A percentile compares a stretch with the other conserved stretches of the same genome.
Evolutionary conservation across 106 monocot species (phyloP).

Genomic region (Cymbidium sinense): DNA sequence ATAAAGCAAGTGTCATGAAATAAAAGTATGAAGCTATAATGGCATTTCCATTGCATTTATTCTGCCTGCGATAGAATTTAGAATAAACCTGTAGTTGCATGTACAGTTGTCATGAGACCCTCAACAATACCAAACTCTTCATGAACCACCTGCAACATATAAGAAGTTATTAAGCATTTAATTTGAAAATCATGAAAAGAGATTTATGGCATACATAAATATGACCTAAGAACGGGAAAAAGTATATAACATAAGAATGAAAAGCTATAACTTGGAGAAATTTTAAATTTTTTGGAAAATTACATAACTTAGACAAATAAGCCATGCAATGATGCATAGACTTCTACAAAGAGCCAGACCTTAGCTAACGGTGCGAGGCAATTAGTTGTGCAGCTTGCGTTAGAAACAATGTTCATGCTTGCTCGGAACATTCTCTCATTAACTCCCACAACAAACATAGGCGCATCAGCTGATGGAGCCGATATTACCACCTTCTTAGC

Average conservation of each 20-base stretch:
- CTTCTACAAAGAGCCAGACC: conserved; percentile 24
- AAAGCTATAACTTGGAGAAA: background rate
- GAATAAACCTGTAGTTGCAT: conserved; percentile 86
- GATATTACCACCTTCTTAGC: conserved; percentile 98
- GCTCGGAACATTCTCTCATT: conserved; percentile 74
- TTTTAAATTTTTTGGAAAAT: background rate
- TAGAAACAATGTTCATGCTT: conserved; percentile 88
- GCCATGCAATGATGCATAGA: too few species aligned
- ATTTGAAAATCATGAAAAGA: background rate
- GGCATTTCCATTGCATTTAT: too few species aligned
- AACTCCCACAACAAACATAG: conserved; percentile 98
- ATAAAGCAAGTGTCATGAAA: conserved; percentile 1
- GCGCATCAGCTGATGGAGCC: conserved; percentile 96
- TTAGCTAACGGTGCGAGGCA: conserved; percentile 97
- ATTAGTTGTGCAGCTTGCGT: conserved; percentile 97
- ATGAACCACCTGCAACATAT: conserved; percentile 76
- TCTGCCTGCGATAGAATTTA: background rate
- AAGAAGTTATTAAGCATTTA: background rate
- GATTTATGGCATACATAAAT: background rate
- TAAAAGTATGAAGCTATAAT: background rate
- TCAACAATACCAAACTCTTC: conserved; percentile 96
- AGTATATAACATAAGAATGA: background rate
- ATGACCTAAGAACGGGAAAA: background rate
- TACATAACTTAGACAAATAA: background rate
- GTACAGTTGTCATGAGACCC: conserved; percentile 98